Percentiles rank a stretch among this genome's conserved stretches.
Evolutionary conservation across 2,329 filamentous ascomycete species (phyloP).

Genomic region (Colletotrichum sp.): DNA sequence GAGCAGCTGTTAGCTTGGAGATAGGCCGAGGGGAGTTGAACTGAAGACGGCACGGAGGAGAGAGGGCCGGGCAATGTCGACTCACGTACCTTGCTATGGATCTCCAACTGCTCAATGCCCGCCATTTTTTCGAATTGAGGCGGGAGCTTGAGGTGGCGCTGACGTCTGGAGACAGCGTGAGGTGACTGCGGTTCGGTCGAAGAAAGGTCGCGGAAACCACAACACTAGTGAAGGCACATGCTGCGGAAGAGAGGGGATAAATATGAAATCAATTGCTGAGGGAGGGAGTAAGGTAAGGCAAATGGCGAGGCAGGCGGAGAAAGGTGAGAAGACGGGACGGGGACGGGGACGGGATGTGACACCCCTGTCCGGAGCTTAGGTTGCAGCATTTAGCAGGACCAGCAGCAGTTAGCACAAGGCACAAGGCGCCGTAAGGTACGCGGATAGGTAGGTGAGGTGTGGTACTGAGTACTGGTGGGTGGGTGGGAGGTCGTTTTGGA

Average conservation of each 20-base stretch:
- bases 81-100: conserved; percentile 87
- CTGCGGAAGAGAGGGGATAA: not conserved
- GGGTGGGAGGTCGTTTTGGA: conserved; percentile 1
- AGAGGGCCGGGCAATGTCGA: not conserved
- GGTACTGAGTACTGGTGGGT: not conserved
- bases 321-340: not conserved
- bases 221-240: conserved; percentile 8
- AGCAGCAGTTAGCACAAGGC: not conserved
- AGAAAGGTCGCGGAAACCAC: not conserved
- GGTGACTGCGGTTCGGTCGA: not conserved
- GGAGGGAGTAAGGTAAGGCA: not conserved
- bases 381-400: not conserved
- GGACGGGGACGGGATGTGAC: conserved; percentile 22
- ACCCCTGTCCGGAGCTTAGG: conserved; percentile 3
- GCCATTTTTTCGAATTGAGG: conserved; percentile 64
- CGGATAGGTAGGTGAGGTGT: not conserved
- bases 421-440: not conserved
- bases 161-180: not conserved
- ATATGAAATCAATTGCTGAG: not conserved
- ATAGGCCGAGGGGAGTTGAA: not conserved
- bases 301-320: not conserved
- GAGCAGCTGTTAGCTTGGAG: conserved; percentile 8
- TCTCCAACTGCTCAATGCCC: conserved; percentile 94
- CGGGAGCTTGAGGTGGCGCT: conserved; percentile 2
- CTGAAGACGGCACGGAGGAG: conserved; percentile 11